phyloP scores from a whole-genome alignment of 257 asterid genomes.

The Ophiorrhiza pumila region DNA sequence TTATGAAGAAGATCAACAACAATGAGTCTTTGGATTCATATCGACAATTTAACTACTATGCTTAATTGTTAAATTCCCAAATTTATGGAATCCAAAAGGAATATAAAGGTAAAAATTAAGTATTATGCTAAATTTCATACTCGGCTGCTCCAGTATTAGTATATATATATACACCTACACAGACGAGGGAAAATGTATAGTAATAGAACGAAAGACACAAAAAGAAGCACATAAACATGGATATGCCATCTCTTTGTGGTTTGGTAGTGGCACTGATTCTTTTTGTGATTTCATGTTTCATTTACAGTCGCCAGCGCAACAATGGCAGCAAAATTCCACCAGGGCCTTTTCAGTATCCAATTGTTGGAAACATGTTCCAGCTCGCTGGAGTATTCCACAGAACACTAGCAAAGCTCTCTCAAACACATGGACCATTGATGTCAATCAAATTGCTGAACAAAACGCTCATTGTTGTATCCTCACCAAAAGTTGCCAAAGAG shows the following conservation, averaged over 20 bases:
- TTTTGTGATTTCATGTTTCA: background rate
- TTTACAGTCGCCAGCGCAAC: background rate
- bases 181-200: no score
- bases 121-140: no score
- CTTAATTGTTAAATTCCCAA: no score
- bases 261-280: background rate
- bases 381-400: slow-evolving; percentile 21
- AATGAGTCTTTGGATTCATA: no score
- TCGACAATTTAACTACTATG: no score
- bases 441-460: slow-evolving; percentile 21
- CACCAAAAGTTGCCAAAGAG: slow-evolving; percentile 20
- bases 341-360: slow-evolving; percentile 11
- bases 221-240: no score
- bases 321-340: background rate
- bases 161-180: no score
- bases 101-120: no score
- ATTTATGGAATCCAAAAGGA: no score
- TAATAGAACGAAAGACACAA: no score
- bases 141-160: no score
- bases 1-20: no score
- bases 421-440: slow-evolving; percentile 33
- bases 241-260: slow-evolving; percentile 15
- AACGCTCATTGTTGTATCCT: slow-evolving; percentile 20
- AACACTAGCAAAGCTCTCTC: slow-evolving; percentile 27
- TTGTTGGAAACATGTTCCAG: slow-evolving; percentile 28